Evolutionary conservation across 805 yeast species (phyloP).

Genomic region (Kuraishia ogatae): DNA sequence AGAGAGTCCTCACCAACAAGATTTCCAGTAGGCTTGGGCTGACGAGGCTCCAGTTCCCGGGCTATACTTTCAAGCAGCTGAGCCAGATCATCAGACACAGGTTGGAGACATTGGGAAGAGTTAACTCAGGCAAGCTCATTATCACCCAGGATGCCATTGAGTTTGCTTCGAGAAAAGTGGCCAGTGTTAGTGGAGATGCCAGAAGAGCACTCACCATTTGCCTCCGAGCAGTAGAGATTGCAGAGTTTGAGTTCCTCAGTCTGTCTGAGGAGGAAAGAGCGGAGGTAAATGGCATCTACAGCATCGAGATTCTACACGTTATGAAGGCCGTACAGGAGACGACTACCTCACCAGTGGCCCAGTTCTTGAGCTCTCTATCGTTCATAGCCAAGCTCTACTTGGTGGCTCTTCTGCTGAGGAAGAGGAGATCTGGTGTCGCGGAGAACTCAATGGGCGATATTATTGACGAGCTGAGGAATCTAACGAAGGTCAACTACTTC

Average conservation of each 20-base stretch:
- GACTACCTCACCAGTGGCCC: conserved; percentile 61
- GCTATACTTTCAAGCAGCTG: conserved; percentile 76
- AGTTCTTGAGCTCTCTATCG: conserved; percentile 50
- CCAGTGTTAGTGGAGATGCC: conserved; percentile 96
- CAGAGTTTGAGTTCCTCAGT: conserved; percentile 51
- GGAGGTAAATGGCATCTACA: conserved; percentile 30
- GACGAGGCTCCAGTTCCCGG: conserved; percentile 78
- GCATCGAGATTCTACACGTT: conserved; percentile 66
- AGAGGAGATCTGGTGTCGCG: conserved; percentile 58
- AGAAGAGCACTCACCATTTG: conserved; percentile 85
- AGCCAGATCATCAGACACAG: conserved; percentile 67
- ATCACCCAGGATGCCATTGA: conserved; percentile 71
- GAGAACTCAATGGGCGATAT: conserved; percentile 72
- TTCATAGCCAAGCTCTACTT: conserved; percentile 65
- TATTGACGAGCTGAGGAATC: conserved; percentile 60
- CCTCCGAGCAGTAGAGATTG: conserved; percentile 82
- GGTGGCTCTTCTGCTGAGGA: conserved; percentile 56
- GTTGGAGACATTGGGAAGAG: conserved; percentile 38
- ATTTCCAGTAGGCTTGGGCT: conserved; percentile 88
- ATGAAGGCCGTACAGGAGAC: conserved; percentile 75
- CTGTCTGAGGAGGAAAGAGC: conserved; percentile 18
- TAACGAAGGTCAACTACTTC: conserved; percentile 16
- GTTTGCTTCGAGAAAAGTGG: conserved; percentile 89
- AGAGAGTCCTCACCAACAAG: conserved; percentile 76
- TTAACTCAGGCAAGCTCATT: conserved; percentile 30